A percentile compares a stretch with the other conserved stretches of the same genome.
These are phyloP conservation scores for Cetradonia linearis DNA, from an alignment of 495 filamentous ascomycete species.

Conservation along the genomic window DNA sequence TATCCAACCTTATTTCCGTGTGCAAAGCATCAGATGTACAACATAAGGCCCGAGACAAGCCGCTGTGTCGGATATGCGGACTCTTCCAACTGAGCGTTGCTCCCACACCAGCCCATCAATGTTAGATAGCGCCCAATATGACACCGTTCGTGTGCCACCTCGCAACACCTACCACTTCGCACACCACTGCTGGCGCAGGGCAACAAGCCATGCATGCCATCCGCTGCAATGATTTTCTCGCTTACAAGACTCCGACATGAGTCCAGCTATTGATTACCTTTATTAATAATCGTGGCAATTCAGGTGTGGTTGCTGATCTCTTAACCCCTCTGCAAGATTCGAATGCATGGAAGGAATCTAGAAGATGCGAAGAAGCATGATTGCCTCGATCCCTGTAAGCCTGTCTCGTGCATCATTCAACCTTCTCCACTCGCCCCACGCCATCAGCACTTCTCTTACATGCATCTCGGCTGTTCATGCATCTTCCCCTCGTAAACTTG, in stretches of 20 bases:
- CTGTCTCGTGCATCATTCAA: not conserved
- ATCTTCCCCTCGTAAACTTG: not conserved
- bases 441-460: not conserved
- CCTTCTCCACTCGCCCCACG: not conserved
- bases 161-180: not conserved
- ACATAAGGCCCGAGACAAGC: not conserved
- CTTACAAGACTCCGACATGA: not conserved
- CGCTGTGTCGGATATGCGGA: constrained; percentile 1
- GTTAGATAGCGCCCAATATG: not conserved
- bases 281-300: not conserved
- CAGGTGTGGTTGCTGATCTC: not conserved
- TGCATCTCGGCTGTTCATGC: not conserved
- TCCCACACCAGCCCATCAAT: not conserved
- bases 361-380: constrained; percentile 7
- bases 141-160: not conserved
- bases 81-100: not conserved
- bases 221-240: not conserved
- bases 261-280: not conserved
- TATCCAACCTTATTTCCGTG: constrained; percentile 7
- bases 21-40: not conserved
- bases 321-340: not conserved
- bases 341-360: not conserved
- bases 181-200: not conserved
- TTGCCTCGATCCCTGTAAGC: constrained; percentile 2
- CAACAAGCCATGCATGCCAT: not conserved